These are phyloP conservation scores for Syncephalastrum sp. DNA, from an alignment of 371 early-diverging fungal species.

Conservation along the genomic window DNA sequence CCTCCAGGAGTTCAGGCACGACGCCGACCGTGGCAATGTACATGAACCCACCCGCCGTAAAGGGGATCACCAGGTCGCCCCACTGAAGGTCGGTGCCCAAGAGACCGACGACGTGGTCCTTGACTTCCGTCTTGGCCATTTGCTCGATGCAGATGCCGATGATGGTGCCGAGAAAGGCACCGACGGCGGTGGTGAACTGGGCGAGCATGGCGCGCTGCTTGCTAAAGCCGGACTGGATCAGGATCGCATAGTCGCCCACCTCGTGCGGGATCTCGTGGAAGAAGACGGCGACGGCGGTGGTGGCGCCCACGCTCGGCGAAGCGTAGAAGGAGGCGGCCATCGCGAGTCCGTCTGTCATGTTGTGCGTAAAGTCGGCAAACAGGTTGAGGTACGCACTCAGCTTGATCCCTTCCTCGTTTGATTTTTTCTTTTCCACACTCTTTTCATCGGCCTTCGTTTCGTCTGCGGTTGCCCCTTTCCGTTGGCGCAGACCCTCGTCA, in stretches of 20 bases:
- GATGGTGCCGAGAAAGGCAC: slow-evolving; percentile 79
- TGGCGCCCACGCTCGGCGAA: slow-evolving; percentile 79
- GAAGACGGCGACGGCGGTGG: slow-evolving; percentile 89
- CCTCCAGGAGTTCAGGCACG: slow-evolving; percentile 78
- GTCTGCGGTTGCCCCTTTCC: background rate
- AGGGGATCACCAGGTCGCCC: slow-evolving; percentile 80
- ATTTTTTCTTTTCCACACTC: slow-evolving; percentile 12
- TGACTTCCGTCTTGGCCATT: slow-evolving; percentile 23
- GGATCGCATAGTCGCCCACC: slow-evolving; percentile 89
- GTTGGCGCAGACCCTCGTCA: slow-evolving; percentile 24
- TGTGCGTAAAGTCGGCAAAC: slow-evolving; percentile 87
- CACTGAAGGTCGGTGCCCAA: slow-evolving; percentile 39
- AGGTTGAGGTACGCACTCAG: slow-evolving; percentile 81
- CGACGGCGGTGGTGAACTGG: slow-evolving; percentile 83
- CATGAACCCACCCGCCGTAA: slow-evolving; percentile 88
- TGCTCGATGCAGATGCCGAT: slow-evolving; percentile 83
- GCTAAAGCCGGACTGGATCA: slow-evolving; percentile 82
- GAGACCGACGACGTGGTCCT: slow-evolving; percentile 33
- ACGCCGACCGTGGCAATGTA: slow-evolving; percentile 90
- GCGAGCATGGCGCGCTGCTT: slow-evolving; percentile 75
- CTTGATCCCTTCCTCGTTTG: slow-evolving; percentile 48
- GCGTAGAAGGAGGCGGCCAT: slow-evolving; percentile 88
- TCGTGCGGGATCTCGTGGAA: slow-evolving; percentile 95
- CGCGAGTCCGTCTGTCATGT: slow-evolving; percentile 92
- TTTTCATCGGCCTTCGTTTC: background rate